phyloP scores from a whole-genome alignment of 2,329 filamentous ascomycete species.

The Proliferodiscus dingleyae region DNA sequence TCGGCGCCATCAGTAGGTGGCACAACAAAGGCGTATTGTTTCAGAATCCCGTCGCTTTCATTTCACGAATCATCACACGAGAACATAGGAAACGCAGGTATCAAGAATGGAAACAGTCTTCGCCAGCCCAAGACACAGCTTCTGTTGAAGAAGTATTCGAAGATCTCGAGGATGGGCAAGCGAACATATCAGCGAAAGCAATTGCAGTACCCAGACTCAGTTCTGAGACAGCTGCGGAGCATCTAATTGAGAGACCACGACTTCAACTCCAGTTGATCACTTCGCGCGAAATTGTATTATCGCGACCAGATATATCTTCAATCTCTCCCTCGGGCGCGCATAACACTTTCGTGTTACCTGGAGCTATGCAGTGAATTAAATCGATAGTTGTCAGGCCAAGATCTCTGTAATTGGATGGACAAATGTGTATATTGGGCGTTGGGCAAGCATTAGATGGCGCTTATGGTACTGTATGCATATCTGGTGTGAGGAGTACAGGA shows the following conservation, averaged over 20 bases:
- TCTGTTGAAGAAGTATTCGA: not conserved
- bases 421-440: not conserved
- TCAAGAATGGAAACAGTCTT: no score
- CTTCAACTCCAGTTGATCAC: not conserved
- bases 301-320: not conserved
- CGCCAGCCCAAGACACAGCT: not conserved
- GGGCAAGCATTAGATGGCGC: conserved; percentile 1
- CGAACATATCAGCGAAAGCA: no score
- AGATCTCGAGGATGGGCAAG: no score
- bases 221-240: no score
- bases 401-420: not conserved
- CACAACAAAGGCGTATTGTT: not conserved
- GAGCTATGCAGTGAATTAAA: not conserved
- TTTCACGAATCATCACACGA: not conserved
- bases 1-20: not conserved
- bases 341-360: not conserved
- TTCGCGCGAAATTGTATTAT: not conserved
- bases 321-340: not conserved
- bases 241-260: no score
- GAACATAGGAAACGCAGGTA: not conserved
- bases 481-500: no score
- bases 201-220: no score
- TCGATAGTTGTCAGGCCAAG: not conserved
- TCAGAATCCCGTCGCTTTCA: not conserved
- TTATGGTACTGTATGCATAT: not conserved